These are phyloP conservation scores for Exutisphaerella laricina DNA, from an alignment of 2,329 filamentous ascomycete species.

Conservation along the genomic window DNA sequence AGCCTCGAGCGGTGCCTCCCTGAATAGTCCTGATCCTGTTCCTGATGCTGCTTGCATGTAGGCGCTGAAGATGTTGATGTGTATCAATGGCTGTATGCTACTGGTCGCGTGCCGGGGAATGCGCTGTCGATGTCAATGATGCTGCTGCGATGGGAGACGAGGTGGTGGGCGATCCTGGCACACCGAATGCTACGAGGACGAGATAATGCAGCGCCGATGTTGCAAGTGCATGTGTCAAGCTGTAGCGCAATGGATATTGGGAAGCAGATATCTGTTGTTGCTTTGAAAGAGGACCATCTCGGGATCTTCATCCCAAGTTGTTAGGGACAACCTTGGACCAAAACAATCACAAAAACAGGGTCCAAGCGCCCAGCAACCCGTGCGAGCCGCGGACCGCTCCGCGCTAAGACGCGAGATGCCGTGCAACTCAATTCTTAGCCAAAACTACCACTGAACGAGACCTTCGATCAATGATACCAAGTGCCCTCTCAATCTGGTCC, in stretches of 20 bases:
- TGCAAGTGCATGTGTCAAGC: conserved; percentile 4
- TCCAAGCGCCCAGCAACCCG: not conserved
- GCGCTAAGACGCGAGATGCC: no score
- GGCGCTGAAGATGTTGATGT: not conserved
- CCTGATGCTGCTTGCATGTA: no score
- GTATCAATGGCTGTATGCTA: not conserved
- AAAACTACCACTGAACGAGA: no score
- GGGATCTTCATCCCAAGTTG: no score
- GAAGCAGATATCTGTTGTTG: not conserved
- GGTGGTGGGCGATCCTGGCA: not conserved
- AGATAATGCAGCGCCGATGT: not conserved
- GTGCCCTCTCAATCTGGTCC: no score
- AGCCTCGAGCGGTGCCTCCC: conserved; percentile 9
- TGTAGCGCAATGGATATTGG: not conserved
- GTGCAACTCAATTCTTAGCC: no score
- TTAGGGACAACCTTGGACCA: no score
- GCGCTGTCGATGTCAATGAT: conserved; percentile 3
- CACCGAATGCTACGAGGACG: conserved; percentile 2
- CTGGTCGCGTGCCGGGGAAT: conserved; percentile 5
- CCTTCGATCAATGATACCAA: no score
- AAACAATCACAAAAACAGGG: not conserved
- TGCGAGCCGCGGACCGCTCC: not conserved
- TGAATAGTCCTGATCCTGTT: not conserved
- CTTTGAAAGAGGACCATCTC: no score
- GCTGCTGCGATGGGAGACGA: not conserved